A percentile compares a stretch with the other conserved stretches of the same genome.
Evolutionary conservation across 2,329 filamentous ascomycete species (phyloP).

Genomic region (Aspergillus pseudoterreus): DNA sequence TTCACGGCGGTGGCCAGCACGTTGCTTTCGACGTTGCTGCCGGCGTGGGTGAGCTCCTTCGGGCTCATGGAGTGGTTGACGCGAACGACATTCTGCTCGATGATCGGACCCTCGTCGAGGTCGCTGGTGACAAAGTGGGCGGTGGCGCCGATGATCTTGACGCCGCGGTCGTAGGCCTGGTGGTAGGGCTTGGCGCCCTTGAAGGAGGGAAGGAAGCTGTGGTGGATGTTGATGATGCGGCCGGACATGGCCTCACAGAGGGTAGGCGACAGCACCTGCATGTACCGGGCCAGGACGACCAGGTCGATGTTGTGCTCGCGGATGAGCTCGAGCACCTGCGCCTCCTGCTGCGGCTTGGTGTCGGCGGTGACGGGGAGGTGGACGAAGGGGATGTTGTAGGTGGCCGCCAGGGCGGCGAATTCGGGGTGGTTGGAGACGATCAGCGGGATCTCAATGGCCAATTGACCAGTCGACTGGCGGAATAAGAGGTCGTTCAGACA

Average conservation of each 20-base stretch:
- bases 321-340: conserved; percentile 67
- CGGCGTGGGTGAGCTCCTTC: conserved; percentile 73
- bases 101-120: conserved; percentile 81
- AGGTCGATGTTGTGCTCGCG: conserved; percentile 68
- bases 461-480: conserved; percentile 69
- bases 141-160: conserved; percentile 84
- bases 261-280: conserved; percentile 76
- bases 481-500: conserved; percentile 81
- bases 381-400: conserved; percentile 74
- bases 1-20: conserved; percentile 77
- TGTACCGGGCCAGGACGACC: conserved; percentile 78
- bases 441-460: conserved; percentile 70
- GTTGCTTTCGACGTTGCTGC: conserved; percentile 79
- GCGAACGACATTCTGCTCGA: conserved; percentile 75
- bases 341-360: conserved; percentile 72
- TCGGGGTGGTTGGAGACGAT: conserved; percentile 82
- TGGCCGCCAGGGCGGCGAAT: conserved; percentile 63
- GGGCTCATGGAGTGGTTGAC: conserved; percentile 74
- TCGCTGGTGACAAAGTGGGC: conserved; percentile 84
- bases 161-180: conserved; percentile 79
- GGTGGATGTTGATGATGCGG: conserved; percentile 89
- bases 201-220: conserved; percentile 81
- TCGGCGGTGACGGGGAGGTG: conserved; percentile 77
- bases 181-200: conserved; percentile 88
- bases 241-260: conserved; percentile 77